phyloP scores from a whole-genome alignment of 805 yeast species.

The Zygotorulaspora chibaensis region DNA sequence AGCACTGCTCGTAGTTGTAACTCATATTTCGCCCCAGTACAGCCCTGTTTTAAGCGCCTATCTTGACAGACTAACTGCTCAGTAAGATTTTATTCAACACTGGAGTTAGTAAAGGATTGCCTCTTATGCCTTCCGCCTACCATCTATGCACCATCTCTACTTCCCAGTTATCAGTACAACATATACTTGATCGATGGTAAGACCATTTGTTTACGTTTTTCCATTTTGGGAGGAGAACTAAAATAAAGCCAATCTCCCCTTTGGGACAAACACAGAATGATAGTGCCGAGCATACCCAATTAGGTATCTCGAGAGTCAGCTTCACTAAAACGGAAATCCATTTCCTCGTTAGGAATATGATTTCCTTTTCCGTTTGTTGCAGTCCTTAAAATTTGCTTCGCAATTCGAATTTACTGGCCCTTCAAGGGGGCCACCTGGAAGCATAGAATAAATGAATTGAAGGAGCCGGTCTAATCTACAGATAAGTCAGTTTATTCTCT shows the following conservation, averaged over 20 bases:
- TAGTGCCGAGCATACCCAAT: background rate
- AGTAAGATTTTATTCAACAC: no score
- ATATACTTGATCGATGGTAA: background rate
- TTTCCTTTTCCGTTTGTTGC: background rate
- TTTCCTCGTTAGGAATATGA: background rate
- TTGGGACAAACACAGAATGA: background rate
- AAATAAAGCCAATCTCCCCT: background rate
- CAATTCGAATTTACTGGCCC: background rate
- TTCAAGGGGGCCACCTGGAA: background rate
- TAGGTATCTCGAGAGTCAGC: background rate
- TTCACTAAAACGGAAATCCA: background rate
- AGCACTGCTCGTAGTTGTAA: slow-evolving; percentile 31
- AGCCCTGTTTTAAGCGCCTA: background rate
- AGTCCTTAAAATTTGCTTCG: background rate
- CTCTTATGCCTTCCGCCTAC: background rate
- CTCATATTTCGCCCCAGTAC: slow-evolving; percentile 11
- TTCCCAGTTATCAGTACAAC: no score
- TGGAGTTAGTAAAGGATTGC: background rate
- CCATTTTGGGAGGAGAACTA: background rate
- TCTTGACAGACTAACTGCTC: no score
- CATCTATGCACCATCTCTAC: no score
- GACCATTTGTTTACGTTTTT: slow-evolving; percentile 1
- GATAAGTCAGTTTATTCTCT: no score
- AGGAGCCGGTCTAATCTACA: background rate
- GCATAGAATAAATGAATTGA: background rate